Evolutionary conservation across 495 filamentous ascomycete species (phyloP).

Genomic region (Xylaria sp.): DNA sequence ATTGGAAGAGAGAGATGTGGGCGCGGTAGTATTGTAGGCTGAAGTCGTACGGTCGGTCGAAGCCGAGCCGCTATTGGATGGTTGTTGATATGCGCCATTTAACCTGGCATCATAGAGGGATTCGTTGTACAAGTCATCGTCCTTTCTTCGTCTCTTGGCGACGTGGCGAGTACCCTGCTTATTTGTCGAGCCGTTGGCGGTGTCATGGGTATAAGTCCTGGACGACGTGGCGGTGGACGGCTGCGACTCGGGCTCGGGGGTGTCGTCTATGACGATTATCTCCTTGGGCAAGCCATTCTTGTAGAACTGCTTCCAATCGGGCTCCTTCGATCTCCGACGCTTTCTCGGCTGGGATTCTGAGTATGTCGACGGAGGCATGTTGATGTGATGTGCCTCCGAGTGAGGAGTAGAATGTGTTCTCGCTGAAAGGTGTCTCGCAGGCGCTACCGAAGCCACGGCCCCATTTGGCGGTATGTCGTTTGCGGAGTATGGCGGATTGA

Average conservation of each 20-base stretch:
- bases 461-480: constrained; percentile 46
- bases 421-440: constrained; percentile 39
- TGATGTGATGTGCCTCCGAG: constrained; percentile 36
- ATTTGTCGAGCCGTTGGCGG: constrained; percentile 32
- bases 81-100: constrained; percentile 70
- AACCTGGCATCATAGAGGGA: constrained; percentile 68
- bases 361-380: constrained; percentile 45
- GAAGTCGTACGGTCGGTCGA: constrained; percentile 90
- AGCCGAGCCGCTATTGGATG: constrained; percentile 71
- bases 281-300: constrained; percentile 92
- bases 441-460: constrained; percentile 43
- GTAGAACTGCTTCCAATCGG: constrained; percentile 91
- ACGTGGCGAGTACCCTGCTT: constrained; percentile 41
- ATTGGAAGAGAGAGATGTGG: constrained; percentile 79
- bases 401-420: constrained; percentile 42
- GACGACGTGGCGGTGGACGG: constrained; percentile 36
- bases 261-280: constrained; percentile 94
- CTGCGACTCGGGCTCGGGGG: constrained; percentile 67
- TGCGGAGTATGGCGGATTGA: constrained; percentile 32
- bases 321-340: constrained; percentile 65
- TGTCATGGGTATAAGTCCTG: constrained; percentile 42
- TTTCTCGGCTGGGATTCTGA: constrained; percentile 52
- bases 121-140: constrained; percentile 46
- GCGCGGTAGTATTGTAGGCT: constrained; percentile 82
- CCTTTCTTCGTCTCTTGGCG: constrained; percentile 59